Conservation (phyloP, 768 basidiomycete genomes). For the Calocybe cyanea region DNA sequence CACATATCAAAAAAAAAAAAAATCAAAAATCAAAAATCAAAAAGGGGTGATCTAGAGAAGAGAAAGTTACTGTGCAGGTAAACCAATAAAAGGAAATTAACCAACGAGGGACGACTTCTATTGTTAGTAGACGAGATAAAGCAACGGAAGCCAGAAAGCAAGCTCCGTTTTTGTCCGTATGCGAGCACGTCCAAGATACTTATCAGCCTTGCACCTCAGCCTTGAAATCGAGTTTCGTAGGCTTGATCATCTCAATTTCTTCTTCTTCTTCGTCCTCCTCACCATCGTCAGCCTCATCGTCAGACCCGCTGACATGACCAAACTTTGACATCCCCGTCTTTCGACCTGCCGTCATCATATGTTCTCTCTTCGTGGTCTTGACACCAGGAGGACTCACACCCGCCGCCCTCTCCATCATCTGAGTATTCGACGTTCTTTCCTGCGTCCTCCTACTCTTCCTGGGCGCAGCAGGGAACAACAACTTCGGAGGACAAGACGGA, state of each 20-base stretch:
- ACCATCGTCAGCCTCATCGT: slow-evolving; percentile 19
- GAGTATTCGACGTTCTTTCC: neutral
- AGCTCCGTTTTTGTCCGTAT: too few relatives aligned
- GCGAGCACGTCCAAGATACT: neutral
- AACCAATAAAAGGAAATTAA: too few relatives aligned
- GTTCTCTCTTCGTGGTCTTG: too few relatives aligned
- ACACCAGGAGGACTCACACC: neutral
- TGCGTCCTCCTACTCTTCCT: slow-evolving; percentile 13
- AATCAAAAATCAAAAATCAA: too few relatives aligned
- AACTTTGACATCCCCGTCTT: slow-evolving; percentile 8
- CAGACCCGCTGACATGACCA: slow-evolving; percentile 10
- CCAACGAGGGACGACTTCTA: too few relatives aligned
- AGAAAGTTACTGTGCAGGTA: too few relatives aligned
- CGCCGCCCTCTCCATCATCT: neutral
- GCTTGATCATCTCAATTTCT: slow-evolving; percentile 13
- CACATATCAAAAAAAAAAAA: too few relatives aligned
- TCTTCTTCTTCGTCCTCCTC: slow-evolving; percentile 15
- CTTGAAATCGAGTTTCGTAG: slow-evolving; percentile 24
- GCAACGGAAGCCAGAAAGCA: too few relatives aligned
- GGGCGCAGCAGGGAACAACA: slow-evolving; percentile 45
- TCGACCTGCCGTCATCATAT: too few relatives aligned
- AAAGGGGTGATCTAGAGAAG: too few relatives aligned
- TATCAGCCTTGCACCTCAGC: too few relatives aligned
- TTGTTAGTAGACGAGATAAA: too few relatives aligned
- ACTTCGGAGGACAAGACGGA: slow-evolving; percentile 49